Percentiles rank a stretch among this genome's conserved stretches.
Conservation (phyloP, 2,329 filamentous ascomycete genomes). For the Arthroderma sp. region DNA sequence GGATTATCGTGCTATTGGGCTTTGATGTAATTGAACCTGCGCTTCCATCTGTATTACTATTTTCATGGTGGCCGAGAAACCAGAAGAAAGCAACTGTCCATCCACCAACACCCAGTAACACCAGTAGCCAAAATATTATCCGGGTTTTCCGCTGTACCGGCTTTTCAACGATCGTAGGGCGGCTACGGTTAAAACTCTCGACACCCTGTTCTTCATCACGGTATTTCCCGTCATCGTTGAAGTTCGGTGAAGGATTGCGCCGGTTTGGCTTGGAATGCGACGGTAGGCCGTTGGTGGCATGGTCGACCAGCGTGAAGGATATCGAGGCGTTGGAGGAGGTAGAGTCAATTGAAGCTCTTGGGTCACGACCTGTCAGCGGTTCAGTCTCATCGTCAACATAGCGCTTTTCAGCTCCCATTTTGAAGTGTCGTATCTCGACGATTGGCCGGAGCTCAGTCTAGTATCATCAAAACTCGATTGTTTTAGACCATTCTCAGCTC, state of each 20-base stretch:
- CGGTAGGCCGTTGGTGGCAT: neutral
- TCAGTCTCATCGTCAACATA: conserved; percentile 9
- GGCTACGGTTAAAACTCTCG: conserved; percentile 19
- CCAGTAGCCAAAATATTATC: conserved; percentile 27
- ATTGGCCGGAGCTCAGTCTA: too few species aligned
- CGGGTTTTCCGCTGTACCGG: conserved; percentile 15
- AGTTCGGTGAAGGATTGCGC: neutral
- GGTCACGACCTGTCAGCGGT: conserved; percentile 8
- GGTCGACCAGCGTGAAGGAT: conserved; percentile 9
- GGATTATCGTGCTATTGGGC: neutral
- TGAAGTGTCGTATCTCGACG: neutral
- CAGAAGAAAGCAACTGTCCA: conserved; percentile 34
- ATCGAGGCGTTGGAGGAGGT: conserved; percentile 11
- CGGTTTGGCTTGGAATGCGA: neutral
- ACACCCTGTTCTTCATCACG: conserved; percentile 14
- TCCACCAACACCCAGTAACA: conserved; percentile 29
- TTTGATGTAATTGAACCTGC: neutral
- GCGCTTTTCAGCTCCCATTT: conserved; percentile 8
- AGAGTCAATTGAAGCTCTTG: conserved; percentile 10
- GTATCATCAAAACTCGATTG: too few species aligned
- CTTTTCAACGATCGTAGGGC: conserved; percentile 1
- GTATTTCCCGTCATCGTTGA: conserved; percentile 16
- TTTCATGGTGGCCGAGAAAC: conserved; percentile 25
- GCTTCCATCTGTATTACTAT: conserved; percentile 5
- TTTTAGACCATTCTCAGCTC: too few species aligned